Evolutionary conservation across 345 rosid genomes (phyloP), one percentile per base, ranked within the genome.

Genomic region (Citrus unshiu): DNA sequence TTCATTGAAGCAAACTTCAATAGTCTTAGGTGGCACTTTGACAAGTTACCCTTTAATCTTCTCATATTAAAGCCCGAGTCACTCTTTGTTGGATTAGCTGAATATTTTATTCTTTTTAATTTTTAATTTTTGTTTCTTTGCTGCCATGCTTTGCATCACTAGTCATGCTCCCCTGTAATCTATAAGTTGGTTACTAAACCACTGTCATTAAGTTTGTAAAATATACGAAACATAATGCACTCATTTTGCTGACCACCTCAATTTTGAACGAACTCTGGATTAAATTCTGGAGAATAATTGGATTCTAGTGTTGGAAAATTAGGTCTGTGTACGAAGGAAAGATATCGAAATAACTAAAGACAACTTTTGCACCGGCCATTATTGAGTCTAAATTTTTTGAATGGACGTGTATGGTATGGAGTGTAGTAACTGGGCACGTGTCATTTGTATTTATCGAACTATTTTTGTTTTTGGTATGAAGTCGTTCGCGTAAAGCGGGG

Each of bases 401-500:
- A 61, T 70, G 16, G 65, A 40, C 69, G 43, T 74, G 27, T 46
- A 3, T 64, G 78, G 62, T 29, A 3, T 64, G 78, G 49, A 30
- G 78, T 30, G 59, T 30, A 12, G 46, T 32, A 35, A 43, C 69
- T 3, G 40, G 4, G 56, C 35, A 12, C 25, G 37, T 3, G 51
- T 12, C 14, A 12, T 46, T 46, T 46, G 18, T 51, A 35, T 25
- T 51, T 49, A 66, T 51, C 56, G 24, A 22, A 34, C 35, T 34
- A 34, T 70, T 66, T 56, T 56, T 76, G 24, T 19, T 39, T 70
- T 76, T 30, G 19, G 62, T 25, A 43, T 32, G 0, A 34, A 51
- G 78, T 77, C 70, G 81, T 77, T 77, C 80, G 35, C 7, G 3
- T 5, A 59, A 59, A 72, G 76, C 2, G 7, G 51, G 32, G 83